A percentile compares a stretch with the other conserved stretches of the same genome.
Conservation (phyloP, 2,329 filamentous ascomycete species). For the Claviceps sp. region DNA sequence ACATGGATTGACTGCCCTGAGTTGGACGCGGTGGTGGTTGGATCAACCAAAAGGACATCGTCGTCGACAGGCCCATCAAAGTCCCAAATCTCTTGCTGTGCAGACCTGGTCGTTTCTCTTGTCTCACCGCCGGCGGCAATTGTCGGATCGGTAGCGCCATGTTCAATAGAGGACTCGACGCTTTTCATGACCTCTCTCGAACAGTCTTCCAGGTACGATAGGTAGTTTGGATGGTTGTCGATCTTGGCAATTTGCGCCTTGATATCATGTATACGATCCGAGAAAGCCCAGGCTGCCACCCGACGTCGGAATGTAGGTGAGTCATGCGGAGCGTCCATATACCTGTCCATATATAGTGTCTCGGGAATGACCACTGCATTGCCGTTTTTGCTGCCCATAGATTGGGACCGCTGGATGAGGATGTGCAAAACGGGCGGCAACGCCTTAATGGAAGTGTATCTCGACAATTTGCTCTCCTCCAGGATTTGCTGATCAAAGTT, state of each 20-base stretch:
- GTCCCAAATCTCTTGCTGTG: slow-evolving; percentile 19
- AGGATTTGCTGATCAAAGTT: slow-evolving; percentile 73
- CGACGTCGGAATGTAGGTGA: slow-evolving; percentile 50
- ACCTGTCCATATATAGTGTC: slow-evolving; percentile 75
- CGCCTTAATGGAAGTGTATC: slow-evolving; percentile 58
- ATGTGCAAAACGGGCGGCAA: slow-evolving; percentile 80
- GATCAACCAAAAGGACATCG: slow-evolving; percentile 19
- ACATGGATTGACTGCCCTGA: background rate
- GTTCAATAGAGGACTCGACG: background rate
- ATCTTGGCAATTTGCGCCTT: slow-evolving; percentile 24
- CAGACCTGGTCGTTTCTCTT: background rate
- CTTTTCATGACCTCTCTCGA: slow-evolving; percentile 12
- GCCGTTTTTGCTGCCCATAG: slow-evolving; percentile 60
- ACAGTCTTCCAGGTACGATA: slow-evolving; percentile 17
- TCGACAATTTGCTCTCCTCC: slow-evolving; percentile 47
- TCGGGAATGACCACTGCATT: slow-evolving; percentile 70
- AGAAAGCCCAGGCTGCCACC: slow-evolving; percentile 61
- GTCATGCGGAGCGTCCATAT: slow-evolving; percentile 54
- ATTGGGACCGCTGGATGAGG: slow-evolving; percentile 72
- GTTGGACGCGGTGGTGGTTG: slow-evolving; percentile 4
- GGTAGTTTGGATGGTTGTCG: slow-evolving; percentile 14
- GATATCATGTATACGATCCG: slow-evolving; percentile 45
- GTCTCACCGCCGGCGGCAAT: background rate
- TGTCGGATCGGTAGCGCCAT: background rate
- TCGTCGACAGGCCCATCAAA: slow-evolving; percentile 26